Conservation (phyloP, 129 eudicot species). For the Saussurea involucrata region DNA sequence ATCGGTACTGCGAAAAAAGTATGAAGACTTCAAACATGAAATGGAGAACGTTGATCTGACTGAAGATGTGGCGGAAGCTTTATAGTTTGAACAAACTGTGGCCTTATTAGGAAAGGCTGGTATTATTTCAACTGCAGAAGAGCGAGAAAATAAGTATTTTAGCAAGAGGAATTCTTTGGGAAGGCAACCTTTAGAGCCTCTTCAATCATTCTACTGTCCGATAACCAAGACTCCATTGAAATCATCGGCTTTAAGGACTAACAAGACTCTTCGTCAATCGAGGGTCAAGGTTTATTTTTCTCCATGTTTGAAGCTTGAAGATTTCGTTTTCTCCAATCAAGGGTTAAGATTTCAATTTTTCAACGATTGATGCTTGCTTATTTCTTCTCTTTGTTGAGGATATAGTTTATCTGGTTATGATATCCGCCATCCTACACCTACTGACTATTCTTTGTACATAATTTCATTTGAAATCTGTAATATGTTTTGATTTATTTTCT, state of each 20-base stretch:
- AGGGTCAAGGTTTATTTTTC: too few relatives aligned
- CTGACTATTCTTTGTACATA: too few relatives aligned
- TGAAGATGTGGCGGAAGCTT: slow-evolving; percentile 23
- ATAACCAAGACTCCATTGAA: slow-evolving; percentile 44
- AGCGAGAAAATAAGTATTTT: slow-evolving; percentile 43
- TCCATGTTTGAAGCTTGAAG: too few relatives aligned
- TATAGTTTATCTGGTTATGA: too few relatives aligned
- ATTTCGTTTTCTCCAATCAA: too few relatives aligned
- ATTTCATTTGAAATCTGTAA: too few relatives aligned
- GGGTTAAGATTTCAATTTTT: too few relatives aligned
- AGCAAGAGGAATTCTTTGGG: slow-evolving; percentile 44
- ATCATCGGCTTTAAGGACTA: slow-evolving; percentile 35
- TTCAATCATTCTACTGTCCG: slow-evolving; percentile 51
- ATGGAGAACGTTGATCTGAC: slow-evolving; percentile 21
- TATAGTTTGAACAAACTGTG: slow-evolving; percentile 38
- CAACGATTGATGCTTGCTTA: too few relatives aligned
- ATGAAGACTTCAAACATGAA: slow-evolving; percentile 36
- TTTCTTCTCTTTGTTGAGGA: too few relatives aligned
- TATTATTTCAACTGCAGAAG: slow-evolving; percentile 28
- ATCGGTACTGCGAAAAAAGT: slow-evolving; percentile 31
- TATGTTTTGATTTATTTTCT: too few relatives aligned
- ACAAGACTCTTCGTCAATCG: slow-evolving; percentile 46
- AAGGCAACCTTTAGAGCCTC: slow-evolving; percentile 39
- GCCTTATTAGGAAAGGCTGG: slow-evolving; percentile 41
- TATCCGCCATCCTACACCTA: too few relatives aligned